phyloP scores from a whole-genome alignment of 257 asterid species.

The Solanum pimpinellifolium region DNA sequence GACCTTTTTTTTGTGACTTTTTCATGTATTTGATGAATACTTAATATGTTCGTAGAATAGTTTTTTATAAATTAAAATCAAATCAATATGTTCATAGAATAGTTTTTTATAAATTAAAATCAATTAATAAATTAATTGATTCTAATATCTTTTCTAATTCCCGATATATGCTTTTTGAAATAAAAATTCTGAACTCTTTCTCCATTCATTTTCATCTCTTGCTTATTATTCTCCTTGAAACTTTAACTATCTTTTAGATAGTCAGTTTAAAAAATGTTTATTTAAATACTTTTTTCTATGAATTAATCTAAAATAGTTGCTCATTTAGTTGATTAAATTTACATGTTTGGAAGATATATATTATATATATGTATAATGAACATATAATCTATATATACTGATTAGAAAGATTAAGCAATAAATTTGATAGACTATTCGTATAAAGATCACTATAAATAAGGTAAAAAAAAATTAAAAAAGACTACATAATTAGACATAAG shows the following conservation, averaged over 20 bases:
- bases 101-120: no score
- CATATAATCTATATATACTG: background rate
- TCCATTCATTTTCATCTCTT: background rate
- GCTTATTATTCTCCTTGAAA: background rate
- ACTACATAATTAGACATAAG: background rate
- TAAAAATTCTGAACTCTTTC: background rate
- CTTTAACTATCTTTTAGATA: background rate
- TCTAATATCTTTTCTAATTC: no score
- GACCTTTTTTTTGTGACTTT: no score
- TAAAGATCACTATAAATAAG: background rate
- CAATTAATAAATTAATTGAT: no score
- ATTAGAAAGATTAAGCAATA: background rate
- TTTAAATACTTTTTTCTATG: no score
- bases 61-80: no score
- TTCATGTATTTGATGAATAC: no score
- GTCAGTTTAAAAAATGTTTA: no score
- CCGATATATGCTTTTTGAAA: background rate
- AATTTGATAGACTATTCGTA: background rate
- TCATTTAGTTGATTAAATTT: background rate
- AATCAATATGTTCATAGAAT: no score
- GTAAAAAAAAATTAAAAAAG: rapidly evolving
- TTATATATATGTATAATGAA: no score
- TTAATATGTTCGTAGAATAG: no score
- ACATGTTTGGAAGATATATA: background rate
- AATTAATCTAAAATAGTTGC: background rate